Evolutionary conservation across 768 basidiomycete genomes (phyloP).

Genomic region (Thelephora ganbajun): DNA sequence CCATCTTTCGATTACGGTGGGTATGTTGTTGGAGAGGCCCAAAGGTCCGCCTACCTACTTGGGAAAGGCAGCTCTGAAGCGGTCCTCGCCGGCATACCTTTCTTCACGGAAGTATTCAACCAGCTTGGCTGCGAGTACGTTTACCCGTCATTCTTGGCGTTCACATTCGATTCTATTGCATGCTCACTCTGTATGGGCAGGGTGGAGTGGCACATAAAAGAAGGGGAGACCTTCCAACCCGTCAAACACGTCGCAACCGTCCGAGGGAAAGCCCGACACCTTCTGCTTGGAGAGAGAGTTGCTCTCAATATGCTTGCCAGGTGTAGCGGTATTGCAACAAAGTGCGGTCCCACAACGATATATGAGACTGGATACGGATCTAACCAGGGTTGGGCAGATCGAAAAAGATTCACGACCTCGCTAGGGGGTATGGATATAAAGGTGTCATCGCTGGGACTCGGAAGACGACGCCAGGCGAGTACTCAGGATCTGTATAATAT

Average conservation of each 20-base stretch:
- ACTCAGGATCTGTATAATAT: not conserved
- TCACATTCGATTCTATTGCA: not conserved
- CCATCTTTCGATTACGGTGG: conserved; percentile 96
- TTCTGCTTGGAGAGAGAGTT: conserved; percentile 85
- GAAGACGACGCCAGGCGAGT: conserved; percentile 84
- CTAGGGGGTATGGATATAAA: conserved; percentile 62
- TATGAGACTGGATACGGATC: not conserved
- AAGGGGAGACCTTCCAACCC: conserved; percentile 73
- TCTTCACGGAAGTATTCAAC: conserved; percentile 85
- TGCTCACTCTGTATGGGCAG: conserved; percentile 23
- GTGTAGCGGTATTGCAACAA: conserved; percentile 94
- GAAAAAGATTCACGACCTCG: conserved; percentile 65
- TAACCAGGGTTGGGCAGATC: conserved; percentile 38
- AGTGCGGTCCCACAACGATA: conserved; percentile 32
- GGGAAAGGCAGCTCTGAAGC: conserved; percentile 74
- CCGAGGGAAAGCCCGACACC: conserved; percentile 71
- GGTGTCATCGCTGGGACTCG: conserved; percentile 90
- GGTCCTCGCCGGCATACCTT: conserved; percentile 88
- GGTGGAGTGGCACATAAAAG: conserved; percentile 86
- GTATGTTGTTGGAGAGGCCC: conserved; percentile 86
- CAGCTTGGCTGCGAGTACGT: conserved; percentile 86
- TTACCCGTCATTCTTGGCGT: not conserved
- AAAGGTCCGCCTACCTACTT: conserved; percentile 74
- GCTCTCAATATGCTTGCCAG: conserved; percentile 88
- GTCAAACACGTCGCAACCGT: conserved; percentile 84